Evolutionary conservation across 2,329 filamentous ascomycete genomes (phyloP), one percentile per base, ranked within the genome.

Genomic region (Rhinocladiella mackenziei): DNA sequence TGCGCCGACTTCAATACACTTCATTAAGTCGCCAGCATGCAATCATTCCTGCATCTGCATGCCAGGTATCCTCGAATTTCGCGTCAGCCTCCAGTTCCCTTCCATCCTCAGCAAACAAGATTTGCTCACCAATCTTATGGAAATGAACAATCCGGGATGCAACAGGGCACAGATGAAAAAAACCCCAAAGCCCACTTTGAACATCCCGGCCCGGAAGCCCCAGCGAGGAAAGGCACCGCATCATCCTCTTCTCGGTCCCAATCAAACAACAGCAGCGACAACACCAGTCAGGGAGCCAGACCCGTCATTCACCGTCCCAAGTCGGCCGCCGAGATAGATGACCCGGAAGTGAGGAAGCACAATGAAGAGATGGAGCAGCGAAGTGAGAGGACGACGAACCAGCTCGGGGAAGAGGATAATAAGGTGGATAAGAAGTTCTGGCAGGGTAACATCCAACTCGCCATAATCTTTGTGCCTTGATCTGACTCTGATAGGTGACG

Each of bases 371-470:
- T 48, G 34, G 48, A 45, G 39, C 26, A 48, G 13, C 33, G 51
- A 32, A 35, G 39, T 30, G 51, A 48, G 29, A 41, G 50, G 26
- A 43, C 50, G 11, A 31, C 36, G 20, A 56, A 57, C 39, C 55
- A 57, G 36, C 25, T 57, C n/a, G 31, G 41, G 19, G 55, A 57
- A 31, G 28, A 53, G 9, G 54, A 58, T 20, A 55, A 56, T 38
- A 55, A 56, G 44, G 56, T 56, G n/a, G 48, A 57, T 32, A 57
- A 57, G 43, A 34, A 45, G 4, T 57, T 55, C 32, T 57, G 55
- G 55, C 31, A 39, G 33, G 53, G 55, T 57, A 20, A n/a, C 14
- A 46, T 53, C 19, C 20, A 35, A 8, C 22, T 18, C 11, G n/a
- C 6, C 26, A 3, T 13, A 13, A 11, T 2, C 11, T 18, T 18